phyloP scores from a whole-genome alignment of 306 rosid species.

The Citrullus mucosospermus region DNA sequence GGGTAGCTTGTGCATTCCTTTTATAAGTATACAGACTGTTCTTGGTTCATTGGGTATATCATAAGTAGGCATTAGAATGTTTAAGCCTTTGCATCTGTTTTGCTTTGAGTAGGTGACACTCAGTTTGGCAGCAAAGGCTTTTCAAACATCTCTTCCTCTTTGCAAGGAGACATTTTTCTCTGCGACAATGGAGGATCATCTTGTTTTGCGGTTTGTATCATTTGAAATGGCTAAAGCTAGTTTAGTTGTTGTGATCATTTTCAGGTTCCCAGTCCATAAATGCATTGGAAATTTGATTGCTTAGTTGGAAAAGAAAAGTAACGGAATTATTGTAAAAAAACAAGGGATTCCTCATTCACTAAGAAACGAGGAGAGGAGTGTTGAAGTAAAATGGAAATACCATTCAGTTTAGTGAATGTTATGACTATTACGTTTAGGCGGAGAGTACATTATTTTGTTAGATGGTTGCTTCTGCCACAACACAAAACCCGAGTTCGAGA shows the following conservation, averaged over 20 bases:
- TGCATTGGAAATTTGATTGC: neutral
- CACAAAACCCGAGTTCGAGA: neutral
- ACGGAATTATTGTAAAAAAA: neutral
- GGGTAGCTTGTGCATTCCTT: neutral
- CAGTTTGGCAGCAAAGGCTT: slow-evolving; percentile 84
- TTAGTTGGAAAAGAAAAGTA: neutral
- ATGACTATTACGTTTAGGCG: too few species aligned
- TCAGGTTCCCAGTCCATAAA: neutral
- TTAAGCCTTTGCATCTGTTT: neutral
- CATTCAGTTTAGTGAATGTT: neutral
- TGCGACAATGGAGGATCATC: slow-evolving; percentile 52
- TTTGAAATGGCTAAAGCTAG: neutral
- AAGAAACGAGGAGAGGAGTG: neutral
- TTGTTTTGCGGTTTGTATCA: slow-evolving; percentile 51
- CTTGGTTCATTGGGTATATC: neutral
- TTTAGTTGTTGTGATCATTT: neutral
- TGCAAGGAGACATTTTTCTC: slow-evolving; percentile 92
- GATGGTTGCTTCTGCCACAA: too few species aligned
- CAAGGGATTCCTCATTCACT: neutral
- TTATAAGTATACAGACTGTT: neutral
- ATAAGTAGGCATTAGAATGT: neutral
- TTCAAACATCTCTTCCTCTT: slow-evolving; percentile 68
- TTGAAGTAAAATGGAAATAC: neutral
- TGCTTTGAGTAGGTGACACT: slow-evolving; percentile 46
- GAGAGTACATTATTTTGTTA: too few species aligned